Percentiles rank a stretch among this genome's conserved stretches.
These are phyloP conservation scores for Exserohilum turcica DNA, from an alignment of 2,329 filamentous ascomycete genomes.

Conservation along the genomic window DNA sequence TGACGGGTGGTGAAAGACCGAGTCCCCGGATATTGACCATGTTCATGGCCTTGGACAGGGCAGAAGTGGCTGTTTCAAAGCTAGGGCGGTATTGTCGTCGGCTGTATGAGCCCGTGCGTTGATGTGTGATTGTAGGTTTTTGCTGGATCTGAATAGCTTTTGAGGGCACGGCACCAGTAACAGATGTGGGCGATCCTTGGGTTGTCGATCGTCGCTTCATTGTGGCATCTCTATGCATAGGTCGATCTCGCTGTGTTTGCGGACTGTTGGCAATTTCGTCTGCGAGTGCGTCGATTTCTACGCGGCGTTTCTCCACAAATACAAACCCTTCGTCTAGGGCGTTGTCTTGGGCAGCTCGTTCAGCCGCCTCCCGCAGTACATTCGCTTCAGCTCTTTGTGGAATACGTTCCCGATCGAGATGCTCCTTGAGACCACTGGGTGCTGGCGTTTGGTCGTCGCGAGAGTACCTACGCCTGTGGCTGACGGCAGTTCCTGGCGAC, in stretches of 20 bases:
- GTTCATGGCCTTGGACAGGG: slow-evolving; percentile 92
- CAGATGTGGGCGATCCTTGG: slow-evolving; percentile 71
- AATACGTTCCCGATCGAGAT: slow-evolving; percentile 51
- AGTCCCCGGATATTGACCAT: slow-evolving; percentile 83
- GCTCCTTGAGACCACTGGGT: slow-evolving; percentile 56
- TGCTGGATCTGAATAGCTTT: slow-evolving; percentile 78
- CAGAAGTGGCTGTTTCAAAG: slow-evolving; percentile 80
- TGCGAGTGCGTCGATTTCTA: slow-evolving; percentile 96
- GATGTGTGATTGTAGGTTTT: slow-evolving; percentile 64
- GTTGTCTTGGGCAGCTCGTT: slow-evolving; percentile 80
- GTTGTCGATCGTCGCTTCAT: slow-evolving; percentile 79
- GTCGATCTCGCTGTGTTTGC: slow-evolving; percentile 55
- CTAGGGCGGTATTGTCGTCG: slow-evolving; percentile 74
- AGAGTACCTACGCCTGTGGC: slow-evolving; percentile 68
- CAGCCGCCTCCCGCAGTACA: slow-evolving; percentile 56
- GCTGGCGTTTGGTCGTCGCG: slow-evolving; percentile 52
- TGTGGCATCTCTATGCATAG: slow-evolving; percentile 61
- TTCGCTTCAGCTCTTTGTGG: slow-evolving; percentile 48
- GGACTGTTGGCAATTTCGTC: slow-evolving; percentile 91
- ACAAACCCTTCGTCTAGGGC: slow-evolving; percentile 94
- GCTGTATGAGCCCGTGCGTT: slow-evolving; percentile 79
- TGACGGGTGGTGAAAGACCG: slow-evolving; percentile 67
- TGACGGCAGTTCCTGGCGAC: slow-evolving; percentile 44
- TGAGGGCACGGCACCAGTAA: slow-evolving; percentile 72
- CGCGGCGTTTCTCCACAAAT: slow-evolving; percentile 89